Evolutionary conservation across 106 monocot species (phyloP), one percentile per base, ranked within the genome.

Genomic region (Apostasia ramifera): DNA sequence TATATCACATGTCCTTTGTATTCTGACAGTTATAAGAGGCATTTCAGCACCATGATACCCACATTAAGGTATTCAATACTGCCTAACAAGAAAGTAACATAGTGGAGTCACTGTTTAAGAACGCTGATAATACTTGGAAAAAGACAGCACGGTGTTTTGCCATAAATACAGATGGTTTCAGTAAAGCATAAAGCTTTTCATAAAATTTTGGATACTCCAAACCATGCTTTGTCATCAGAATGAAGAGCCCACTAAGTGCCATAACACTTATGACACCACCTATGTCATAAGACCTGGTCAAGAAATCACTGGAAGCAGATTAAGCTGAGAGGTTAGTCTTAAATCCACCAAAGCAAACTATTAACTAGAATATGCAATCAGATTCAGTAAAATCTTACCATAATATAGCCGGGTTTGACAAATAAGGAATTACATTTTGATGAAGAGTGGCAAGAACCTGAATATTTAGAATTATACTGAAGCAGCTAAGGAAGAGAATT

Each of bases 261-360:
- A 92, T 92, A 52, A 97, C 89, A 77, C 97, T 97, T 70, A 97
- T 90, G 44, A 92, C 87, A 67, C 97, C 97, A 46, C 97, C 92
- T 77, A 97, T 83, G 63, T 97, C 92, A 72, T 92, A 97, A 41
- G 97, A 97, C 67, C 76, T 92, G 56, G 89, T 92, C 52, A 97
- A 87, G 68, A 97, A 97, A 68, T 97, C 97, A 86, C 97, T 97
- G 78, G 37, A 81, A 81, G 61, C 72, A 57, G 53, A 40, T 47
- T 43, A 76, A 58, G 40, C 13, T 45, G 51, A 76, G 2, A 65
- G 42, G 66, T 75, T 14, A 83, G 56, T 46, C 37, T 63, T 5
- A n/a, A 37, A 68, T 14, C 43, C 47, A 14, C 4, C 12, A 43
- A 12, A 12, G 52, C 43, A 47, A 65, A 1, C 14, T n/a, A 13